Evolutionary conservation across 1,284 basidiomycete genomes (phyloP).

Genomic region (Phenoliferia sp.): DNA sequence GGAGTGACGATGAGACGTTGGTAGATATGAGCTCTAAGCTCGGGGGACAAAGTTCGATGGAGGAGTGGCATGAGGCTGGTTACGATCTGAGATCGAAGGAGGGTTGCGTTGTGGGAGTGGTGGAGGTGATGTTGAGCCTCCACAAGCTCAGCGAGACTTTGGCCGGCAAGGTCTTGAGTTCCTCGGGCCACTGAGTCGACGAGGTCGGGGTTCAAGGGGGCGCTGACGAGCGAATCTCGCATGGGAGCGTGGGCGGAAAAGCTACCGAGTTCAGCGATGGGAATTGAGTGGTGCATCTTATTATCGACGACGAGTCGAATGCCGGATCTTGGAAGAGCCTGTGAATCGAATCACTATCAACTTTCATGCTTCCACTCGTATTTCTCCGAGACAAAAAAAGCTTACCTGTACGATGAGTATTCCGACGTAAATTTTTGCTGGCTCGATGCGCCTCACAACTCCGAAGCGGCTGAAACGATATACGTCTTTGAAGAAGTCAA

Average conservation of each 20-base stretch:
- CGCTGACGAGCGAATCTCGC: not conserved
- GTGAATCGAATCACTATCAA: slow-evolving; percentile 8
- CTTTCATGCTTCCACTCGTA: not conserved
- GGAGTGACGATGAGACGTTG: slow-evolving; percentile 20
- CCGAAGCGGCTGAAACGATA: slow-evolving; percentile 42
- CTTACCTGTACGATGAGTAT: slow-evolving; percentile 40
- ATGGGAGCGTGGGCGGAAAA: slow-evolving; percentile 31
- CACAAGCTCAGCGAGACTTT: slow-evolving; percentile 19
- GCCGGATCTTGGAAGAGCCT: slow-evolving; percentile 47
- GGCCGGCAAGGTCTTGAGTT: slow-evolving; percentile 9
- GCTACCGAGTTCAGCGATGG: slow-evolving; percentile 43
- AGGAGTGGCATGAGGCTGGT: slow-evolving; percentile 17
- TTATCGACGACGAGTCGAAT: slow-evolving; percentile 45
- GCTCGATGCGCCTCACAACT: slow-evolving; percentile 38
- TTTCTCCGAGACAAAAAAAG: not conserved
- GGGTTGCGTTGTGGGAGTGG: slow-evolving; percentile 35
- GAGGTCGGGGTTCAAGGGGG: not conserved
- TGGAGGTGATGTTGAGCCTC: slow-evolving; percentile 38
- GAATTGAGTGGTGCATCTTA: slow-evolving; percentile 43
- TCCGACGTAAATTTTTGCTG: slow-evolving; percentile 45
- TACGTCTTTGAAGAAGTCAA: slow-evolving; percentile 44
- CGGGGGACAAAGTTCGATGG: slow-evolving; percentile 10
- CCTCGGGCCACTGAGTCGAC: slow-evolving; percentile 11
- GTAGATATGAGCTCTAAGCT: slow-evolving; percentile 13
- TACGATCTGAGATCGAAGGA: slow-evolving; percentile 10